Percentiles rank a stretch among this genome's conserved stretches.
Conservation (phyloP, 495 filamentous ascomycete genomes). For the Pyrenopolyporus hunteri region DNA sequence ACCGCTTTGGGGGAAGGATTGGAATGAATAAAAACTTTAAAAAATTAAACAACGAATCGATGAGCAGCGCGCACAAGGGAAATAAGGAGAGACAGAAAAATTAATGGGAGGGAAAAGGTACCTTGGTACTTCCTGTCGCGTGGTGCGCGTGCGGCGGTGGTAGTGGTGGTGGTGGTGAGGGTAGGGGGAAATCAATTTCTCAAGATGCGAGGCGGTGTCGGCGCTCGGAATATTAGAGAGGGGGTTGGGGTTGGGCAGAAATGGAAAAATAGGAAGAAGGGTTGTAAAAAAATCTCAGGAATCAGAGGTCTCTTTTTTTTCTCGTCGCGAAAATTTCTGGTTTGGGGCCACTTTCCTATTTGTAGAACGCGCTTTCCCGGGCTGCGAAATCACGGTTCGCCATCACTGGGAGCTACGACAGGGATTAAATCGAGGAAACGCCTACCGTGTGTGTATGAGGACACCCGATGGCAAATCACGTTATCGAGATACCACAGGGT, state of each 20-base stretch:
- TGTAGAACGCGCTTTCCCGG: constrained; percentile 48
- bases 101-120: constrained; percentile 26
- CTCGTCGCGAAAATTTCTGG: constrained; percentile 46
- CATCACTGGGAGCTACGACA: constrained; percentile 35
- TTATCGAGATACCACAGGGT: constrained; percentile 25
- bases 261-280: constrained; percentile 48
- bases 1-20: constrained; percentile 32
- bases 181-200: constrained; percentile 36
- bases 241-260: constrained; percentile 44
- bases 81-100: constrained; percentile 24
- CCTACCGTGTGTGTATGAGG: constrained; percentile 25
- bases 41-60: constrained; percentile 35
- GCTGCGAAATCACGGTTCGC: constrained; percentile 41
- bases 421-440: constrained; percentile 12
- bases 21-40: constrained; percentile 31
- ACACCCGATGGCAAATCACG: constrained; percentile 25
- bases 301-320: constrained; percentile 44
- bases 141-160: constrained; percentile 34
- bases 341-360: constrained; percentile 51
- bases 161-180: constrained; percentile 17
- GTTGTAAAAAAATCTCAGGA: constrained; percentile 46
- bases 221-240: constrained; percentile 42
- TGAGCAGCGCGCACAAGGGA: constrained; percentile 23
- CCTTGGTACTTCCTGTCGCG: constrained; percentile 37
- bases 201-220: constrained; percentile 42